phyloP scores from a whole-genome alignment of 2,329 filamentous ascomycete genomes.

The Drechmeria coniospora region DNA sequence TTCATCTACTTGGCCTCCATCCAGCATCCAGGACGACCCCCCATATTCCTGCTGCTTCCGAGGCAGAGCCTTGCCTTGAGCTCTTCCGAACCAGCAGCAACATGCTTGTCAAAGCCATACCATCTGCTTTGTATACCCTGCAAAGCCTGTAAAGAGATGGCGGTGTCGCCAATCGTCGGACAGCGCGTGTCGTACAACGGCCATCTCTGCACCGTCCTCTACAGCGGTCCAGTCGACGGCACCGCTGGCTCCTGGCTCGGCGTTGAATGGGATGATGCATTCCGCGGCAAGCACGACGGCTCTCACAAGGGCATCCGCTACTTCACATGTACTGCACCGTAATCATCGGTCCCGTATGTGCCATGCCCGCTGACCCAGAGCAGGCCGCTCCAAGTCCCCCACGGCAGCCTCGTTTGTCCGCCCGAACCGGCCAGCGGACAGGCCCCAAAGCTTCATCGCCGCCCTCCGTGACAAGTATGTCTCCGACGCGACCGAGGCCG shows the following conservation, averaged over 20 bases:
- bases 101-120: too few species aligned
- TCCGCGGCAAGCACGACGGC: slow-evolving; percentile 80
- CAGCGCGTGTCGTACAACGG: slow-evolving; percentile 70
- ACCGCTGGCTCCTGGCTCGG: slow-evolving; percentile 76
- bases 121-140: not conserved
- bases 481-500: slow-evolving; percentile 27
- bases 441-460: slow-evolving; percentile 56
- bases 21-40: too few species aligned
- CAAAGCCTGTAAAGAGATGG: slow-evolving; percentile 16
- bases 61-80: slow-evolving; percentile 10
- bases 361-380: not conserved
- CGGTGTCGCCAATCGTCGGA: slow-evolving; percentile 34
- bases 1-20: too few species aligned
- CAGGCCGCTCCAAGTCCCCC: slow-evolving; percentile 44
- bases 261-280: slow-evolving; percentile 88
- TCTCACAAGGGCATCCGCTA: slow-evolving; percentile 65
- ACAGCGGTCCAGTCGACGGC: slow-evolving; percentile 59
- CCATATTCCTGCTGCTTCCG: too few species aligned
- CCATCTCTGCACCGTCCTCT: slow-evolving; percentile 70
- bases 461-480: slow-evolving; percentile 78
- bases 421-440: slow-evolving; percentile 54
- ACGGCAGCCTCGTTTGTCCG: slow-evolving; percentile 80
- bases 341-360: too few species aligned
- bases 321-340: slow-evolving; percentile 52
- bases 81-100: too few species aligned